A percentile compares a stretch with the other conserved stretches of the same genome.
These are phyloP conservation scores for Rhizomucor pusillus DNA, from an alignment of 371 early-diverging fungal genomes.

Conservation along the genomic window DNA sequence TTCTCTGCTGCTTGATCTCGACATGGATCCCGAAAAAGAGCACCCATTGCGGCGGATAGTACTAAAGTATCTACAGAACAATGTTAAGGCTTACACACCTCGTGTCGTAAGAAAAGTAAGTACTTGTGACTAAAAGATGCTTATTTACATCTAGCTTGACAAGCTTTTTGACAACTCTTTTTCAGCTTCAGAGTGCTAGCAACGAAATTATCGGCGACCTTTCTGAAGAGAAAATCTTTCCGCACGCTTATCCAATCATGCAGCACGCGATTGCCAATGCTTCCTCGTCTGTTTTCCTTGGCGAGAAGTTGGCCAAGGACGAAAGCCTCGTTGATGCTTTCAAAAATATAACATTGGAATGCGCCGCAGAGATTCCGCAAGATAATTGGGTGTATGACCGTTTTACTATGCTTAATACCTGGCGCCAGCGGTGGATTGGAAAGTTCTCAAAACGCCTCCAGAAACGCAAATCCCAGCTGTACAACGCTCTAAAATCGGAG, in stretches of 20 bases:
- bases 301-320: constrained; percentile 12
- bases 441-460: constrained; percentile 2
- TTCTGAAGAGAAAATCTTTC: no score
- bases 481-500: constrained; percentile 7
- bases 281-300: constrained; percentile 21
- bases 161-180: no score
- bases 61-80: constrained; percentile 8
- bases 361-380: constrained; percentile 9
- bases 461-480: constrained; percentile 9
- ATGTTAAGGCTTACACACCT: constrained; percentile 12
- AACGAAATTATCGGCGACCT: no score
- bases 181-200: no score
- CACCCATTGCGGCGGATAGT: constrained; percentile 4
- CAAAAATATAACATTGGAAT: constrained; percentile 20
- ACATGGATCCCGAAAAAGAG: constrained; percentile 2
- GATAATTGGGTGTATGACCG: constrained; percentile 8
- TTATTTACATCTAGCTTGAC: no score
- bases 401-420: constrained; percentile 5
- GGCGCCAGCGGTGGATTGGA: constrained; percentile 12
- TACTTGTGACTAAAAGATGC: no score
- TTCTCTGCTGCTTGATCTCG: neutral
- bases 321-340: constrained; percentile 15
- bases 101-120: constrained; percentile 13
- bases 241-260: constrained; percentile 13
- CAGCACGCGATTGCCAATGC: constrained; percentile 19